Percentiles rank a stretch among this genome's conserved stretches.
Conservation (phyloP, 2,329 filamentous ascomycete genomes). For the Simplicillium aogashimaense region DNA sequence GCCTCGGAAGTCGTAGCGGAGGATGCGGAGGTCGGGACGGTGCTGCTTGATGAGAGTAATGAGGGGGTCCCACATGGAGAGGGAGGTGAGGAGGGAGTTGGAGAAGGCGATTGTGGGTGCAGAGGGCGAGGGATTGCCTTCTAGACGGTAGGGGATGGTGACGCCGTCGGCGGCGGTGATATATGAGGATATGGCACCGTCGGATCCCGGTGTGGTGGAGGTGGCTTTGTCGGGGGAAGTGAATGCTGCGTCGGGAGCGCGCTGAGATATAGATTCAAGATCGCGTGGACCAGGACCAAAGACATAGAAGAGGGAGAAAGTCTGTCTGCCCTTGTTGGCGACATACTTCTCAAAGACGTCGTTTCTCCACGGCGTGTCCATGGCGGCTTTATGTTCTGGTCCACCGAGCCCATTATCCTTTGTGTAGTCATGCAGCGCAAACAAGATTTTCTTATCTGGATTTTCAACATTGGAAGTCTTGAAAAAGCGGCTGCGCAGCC, state of each 20-base stretch:
- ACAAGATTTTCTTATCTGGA: slow-evolving; percentile 37
- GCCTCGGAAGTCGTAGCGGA: slow-evolving; percentile 72
- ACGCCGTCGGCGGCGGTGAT: slow-evolving; percentile 55
- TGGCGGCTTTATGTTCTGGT: slow-evolving; percentile 52
- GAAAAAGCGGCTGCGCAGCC: slow-evolving; percentile 65
- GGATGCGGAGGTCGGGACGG: slow-evolving; percentile 57
- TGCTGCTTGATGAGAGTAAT: slow-evolving; percentile 48
- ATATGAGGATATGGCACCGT: slow-evolving; percentile 55
- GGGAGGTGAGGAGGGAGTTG: slow-evolving; percentile 72
- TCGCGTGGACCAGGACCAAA: slow-evolving; percentile 70
- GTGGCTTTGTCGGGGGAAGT: slow-evolving; percentile 44
- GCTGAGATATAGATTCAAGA: slow-evolving; percentile 43
- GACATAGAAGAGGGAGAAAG: slow-evolving; percentile 66
- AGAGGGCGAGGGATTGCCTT: slow-evolving; percentile 55
- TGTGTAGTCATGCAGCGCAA: slow-evolving; percentile 65
- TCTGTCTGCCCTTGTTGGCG: slow-evolving; percentile 43
- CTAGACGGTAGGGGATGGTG: slow-evolving; percentile 61
- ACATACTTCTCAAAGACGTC: slow-evolving; percentile 51
- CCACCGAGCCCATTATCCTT: slow-evolving; percentile 57
- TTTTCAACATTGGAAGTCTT: slow-evolving; percentile 55
- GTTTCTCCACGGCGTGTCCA: slow-evolving; percentile 49
- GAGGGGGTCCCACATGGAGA: slow-evolving; percentile 74
- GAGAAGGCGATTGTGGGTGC: slow-evolving; percentile 66
- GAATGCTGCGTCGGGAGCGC: slow-evolving; percentile 39
- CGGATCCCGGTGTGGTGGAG: slow-evolving; percentile 38